Base-by-base conservation (phyloP, 139 green algal genomes). In the Micractinium sp. region DNA sequence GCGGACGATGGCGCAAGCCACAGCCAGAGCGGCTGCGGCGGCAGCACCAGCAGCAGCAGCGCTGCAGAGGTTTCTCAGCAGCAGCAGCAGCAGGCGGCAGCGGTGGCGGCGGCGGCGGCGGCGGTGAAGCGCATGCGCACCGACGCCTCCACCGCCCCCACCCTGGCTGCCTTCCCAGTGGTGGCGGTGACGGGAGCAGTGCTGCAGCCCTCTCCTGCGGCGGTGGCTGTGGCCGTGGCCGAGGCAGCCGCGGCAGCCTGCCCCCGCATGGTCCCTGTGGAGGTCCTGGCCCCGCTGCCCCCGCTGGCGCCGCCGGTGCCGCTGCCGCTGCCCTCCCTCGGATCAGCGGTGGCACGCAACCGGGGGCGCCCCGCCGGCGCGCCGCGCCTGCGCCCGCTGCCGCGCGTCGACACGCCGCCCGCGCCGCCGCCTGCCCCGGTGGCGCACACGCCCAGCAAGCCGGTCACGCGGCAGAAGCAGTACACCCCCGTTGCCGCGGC, bases 391-490 rank as follows among this genome's bases (percentile, higher is more conserved):
- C 81, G 81, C 53, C 79, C 81, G 41, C 81, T 85, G 53, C 81
- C 31, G 27, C 53, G 15, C 31, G 81, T 35, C 22, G 27, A 35
- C 9, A 16, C 81, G 56, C 81, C 56, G 53, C 81, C 56, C 31
- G 31, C 81, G 81, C 29, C 81, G 33, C 60, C 82, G 18, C n/a
- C 82, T 0, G 63, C 66, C 13, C 61, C 63, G 23, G 36, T 73
- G 36, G 35, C 82, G 23, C 36, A 39, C 66, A 78, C 82, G 2
- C 82, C 82, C 82, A 87, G 63, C 82, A 87, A 87, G 82, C 82
- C 82, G 27, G 82, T 87, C 35, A 87, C 82, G 36, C 63, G 82
- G 12, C 82, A 87, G 82, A 87, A 87, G 63, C n/a, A 79, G 23
- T 5, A 31, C 41, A 29, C 69, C 38, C 16, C 71, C 29, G 19